A percentile compares a stretch with the other conserved stretches of the same genome.
These are phyloP conservation scores for Fusarium nodosum DNA, from an alignment of 2,329 filamentous ascomycete genomes.

Conservation along the genomic window DNA sequence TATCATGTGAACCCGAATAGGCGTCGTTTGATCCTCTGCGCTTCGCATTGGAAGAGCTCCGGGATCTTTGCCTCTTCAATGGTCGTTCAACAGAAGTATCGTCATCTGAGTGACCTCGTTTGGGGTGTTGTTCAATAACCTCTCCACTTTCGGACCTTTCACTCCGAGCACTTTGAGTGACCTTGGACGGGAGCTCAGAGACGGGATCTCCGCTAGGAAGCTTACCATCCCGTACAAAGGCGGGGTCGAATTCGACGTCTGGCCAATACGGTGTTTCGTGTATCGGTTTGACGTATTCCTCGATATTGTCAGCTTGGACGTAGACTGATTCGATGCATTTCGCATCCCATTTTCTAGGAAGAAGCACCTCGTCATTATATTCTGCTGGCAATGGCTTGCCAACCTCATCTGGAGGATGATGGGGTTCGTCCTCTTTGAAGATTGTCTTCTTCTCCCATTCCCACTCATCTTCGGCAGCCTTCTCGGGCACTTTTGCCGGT, in stretches of 20 bases:
- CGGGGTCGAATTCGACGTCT: constrained; percentile 59
- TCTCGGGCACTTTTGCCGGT: constrained; percentile 10
- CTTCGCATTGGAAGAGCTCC: constrained; percentile 21
- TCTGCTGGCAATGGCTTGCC: constrained; percentile 60
- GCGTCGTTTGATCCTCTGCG: constrained; percentile 23
- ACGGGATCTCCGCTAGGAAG: constrained; percentile 44
- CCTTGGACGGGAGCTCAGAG: constrained; percentile 20
- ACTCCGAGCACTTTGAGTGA: constrained; percentile 21
- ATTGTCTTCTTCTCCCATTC: constrained; percentile 57
- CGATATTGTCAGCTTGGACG: constrained; percentile 59
- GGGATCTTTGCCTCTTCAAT: constrained; percentile 42
- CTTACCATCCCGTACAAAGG: constrained; percentile 53
- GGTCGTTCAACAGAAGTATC: constrained; percentile 33
- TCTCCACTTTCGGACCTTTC: constrained; percentile 41
- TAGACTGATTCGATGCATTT: constrained; percentile 61
- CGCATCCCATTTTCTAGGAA: constrained; percentile 61
- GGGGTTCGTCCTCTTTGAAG: constrained; percentile 55
- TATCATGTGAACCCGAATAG: constrained; percentile 14
- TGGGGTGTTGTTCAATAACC: constrained; percentile 28
- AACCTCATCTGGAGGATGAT: constrained; percentile 61
- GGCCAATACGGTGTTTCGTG: constrained; percentile 59
- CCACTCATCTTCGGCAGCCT: constrained; percentile 50
- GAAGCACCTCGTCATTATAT: constrained; percentile 62
- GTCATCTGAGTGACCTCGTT: constrained; percentile 34
- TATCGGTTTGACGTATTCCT: constrained; percentile 60